phyloP scores from a whole-genome alignment of 2,329 filamentous ascomycete species.

The Talaromyces sp. region DNA sequence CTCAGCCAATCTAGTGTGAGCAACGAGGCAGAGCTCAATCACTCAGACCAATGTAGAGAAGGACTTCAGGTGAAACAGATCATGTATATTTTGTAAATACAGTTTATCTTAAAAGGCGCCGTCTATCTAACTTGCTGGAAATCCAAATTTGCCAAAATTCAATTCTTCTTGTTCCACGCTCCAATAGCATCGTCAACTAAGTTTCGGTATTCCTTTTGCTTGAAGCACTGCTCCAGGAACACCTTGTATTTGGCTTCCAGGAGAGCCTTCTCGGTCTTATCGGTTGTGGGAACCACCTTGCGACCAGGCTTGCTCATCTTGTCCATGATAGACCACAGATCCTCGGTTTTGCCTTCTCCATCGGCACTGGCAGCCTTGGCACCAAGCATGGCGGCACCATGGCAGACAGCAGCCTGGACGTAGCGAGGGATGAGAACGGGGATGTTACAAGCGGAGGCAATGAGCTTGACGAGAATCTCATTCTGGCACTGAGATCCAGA shows the following conservation, averaged over 20 bases:
- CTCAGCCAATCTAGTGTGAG: no score
- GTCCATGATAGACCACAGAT: conserved; percentile 96
- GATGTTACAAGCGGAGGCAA: conserved; percentile 87
- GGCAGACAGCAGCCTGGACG: conserved; percentile 90
- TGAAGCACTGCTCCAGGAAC: conserved; percentile 88
- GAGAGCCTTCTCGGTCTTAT: conserved; percentile 72
- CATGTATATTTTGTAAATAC: not conserved
- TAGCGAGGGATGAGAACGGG: conserved; percentile 91
- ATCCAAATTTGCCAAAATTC: not conserved
- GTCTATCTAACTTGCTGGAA: not conserved
- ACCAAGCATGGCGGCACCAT: conserved; percentile 97
- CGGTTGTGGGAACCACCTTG: conserved; percentile 70
- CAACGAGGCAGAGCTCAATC: not conserved
- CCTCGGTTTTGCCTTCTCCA: conserved; percentile 72
- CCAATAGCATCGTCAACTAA: conserved; percentile 65
- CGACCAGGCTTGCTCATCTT: conserved; percentile 92
- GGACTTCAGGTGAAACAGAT: not conserved
- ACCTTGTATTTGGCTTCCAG: conserved; percentile 88
- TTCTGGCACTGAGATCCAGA: conserved; percentile 98
- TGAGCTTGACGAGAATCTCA: conserved; percentile 81
- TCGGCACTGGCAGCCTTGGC: conserved; percentile 91
- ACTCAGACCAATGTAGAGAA: not conserved
- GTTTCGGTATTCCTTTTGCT: conserved; percentile 76
- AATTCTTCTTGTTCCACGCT: conserved; percentile 37
- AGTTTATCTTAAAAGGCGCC: not conserved